Evolutionary conservation across 805 yeast species (phyloP).

Genomic region (Ogataea trehaloabstinens): DNA sequence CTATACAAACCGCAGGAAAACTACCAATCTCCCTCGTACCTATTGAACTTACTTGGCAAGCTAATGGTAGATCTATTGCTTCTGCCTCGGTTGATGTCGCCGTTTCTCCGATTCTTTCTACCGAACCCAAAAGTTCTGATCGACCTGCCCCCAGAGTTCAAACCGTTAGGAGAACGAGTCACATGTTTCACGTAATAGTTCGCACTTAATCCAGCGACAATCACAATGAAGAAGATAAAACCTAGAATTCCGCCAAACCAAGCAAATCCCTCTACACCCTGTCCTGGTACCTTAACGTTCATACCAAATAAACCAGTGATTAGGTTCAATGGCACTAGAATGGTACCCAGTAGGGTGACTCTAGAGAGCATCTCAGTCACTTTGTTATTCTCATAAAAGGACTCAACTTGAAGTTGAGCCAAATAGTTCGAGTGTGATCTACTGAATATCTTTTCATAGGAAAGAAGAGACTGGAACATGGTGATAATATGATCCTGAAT

Average conservation of each 20-base stretch:
- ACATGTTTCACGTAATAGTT: conserved; percentile 24
- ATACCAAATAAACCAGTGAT: conserved; percentile 93
- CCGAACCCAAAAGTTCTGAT: conserved; percentile 31
- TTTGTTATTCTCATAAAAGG: conserved; percentile 79
- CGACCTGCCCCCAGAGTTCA: conserved; percentile 17
- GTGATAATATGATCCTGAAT: conserved; percentile 96
- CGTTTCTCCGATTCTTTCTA: conserved; percentile 16
- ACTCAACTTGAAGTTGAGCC: conserved; percentile 92
- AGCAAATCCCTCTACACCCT: conserved; percentile 36
- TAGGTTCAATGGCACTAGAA: conserved; percentile 84
- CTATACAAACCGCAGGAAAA: too few species aligned
- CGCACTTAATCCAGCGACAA: conserved; percentile 23
- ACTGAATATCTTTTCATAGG: conserved; percentile 90
- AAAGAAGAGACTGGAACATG: conserved; percentile 85
- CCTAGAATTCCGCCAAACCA: conserved; percentile 51
- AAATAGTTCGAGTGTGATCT: conserved; percentile 89
- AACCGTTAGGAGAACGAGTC: conserved; percentile 10
- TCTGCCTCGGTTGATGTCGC: conserved; percentile 13
- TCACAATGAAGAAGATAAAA: conserved; percentile 26
- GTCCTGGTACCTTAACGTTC: conserved; percentile 90
- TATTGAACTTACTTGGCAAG: conserved; percentile 31
- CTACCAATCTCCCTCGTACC: conserved; percentile 33
- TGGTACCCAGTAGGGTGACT: conserved; percentile 87
- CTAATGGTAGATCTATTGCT: conserved; percentile 29
- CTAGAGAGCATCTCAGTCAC: conserved; percentile 86